Evolutionary conservation across 2,329 filamentous ascomycete species (phyloP), one percentile per base, ranked within the genome.

Genomic region (Penicillium brevicompactum): DNA sequence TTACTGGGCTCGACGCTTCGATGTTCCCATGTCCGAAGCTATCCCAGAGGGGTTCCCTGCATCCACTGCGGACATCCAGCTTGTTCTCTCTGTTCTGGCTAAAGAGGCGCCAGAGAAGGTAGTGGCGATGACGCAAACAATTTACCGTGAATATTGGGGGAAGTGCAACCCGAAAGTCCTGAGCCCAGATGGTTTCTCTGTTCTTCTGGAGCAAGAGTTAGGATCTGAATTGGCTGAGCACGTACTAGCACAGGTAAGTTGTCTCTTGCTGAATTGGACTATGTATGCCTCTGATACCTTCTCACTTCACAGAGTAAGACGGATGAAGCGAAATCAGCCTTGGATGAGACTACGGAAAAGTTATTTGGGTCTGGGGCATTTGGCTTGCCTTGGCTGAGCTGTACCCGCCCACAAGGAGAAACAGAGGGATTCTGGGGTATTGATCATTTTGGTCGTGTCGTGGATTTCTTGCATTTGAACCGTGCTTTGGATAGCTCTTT

Each of bases 301-400:
- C 37, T 24, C 41, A 1, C 10, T 44, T 27, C 38, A 49, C 53
- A 71, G 70, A 59, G 63, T 30, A 61, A 55, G 5, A 53, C 61
- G n/a, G 44, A 57, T 6, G 76, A 80, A 46, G 74, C 74, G 13
- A 85, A 84, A 70, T 68, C 73, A 31, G 54, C 61, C 16, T 62
- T 87, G 61, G 63, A 57, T 8, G 71, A 69, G 37, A 84, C 82
- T 53, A 85, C 82, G 2, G 75, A 84, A 9, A 58, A 67, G 53
- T 81, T 82, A 1, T 73, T 85, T 24, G 69, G 72, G 22, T 75
- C 79, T 22, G 84, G 83, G 1, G 82, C 82, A 1, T 87, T 87
- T 74, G 84, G 84, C 1, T 64, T 87, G 50, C 84, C 84, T 2
- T 87, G 82, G 80, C 83, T 85, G 64, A 71, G 75, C 68, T 84